A percentile compares a stretch with the other conserved stretches of the same genome.
Evolutionary conservation across 345 rosid species (phyloP).

Genomic region (Odontarrhena argentea): DNA sequence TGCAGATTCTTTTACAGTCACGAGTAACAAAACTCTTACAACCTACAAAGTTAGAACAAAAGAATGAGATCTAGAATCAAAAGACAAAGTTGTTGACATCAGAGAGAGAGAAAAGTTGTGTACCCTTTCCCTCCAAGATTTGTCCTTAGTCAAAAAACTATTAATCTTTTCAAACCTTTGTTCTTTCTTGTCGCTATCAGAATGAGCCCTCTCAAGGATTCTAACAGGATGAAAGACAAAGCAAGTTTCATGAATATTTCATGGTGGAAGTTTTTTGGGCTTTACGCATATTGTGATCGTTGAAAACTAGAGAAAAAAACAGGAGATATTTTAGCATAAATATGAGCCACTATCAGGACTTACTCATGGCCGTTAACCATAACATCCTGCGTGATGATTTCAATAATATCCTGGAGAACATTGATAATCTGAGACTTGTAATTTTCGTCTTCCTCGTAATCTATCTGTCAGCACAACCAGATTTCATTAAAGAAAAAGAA

Average conservation of each 20-base stretch:
- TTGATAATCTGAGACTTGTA: conserved; percentile 78
- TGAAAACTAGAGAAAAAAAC: conserved; percentile 1
- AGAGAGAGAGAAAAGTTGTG: conserved; percentile 1
- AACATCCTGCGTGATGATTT: conserved; percentile 75
- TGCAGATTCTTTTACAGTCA: conserved; percentile 95
- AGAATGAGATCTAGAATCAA: conserved; percentile 28
- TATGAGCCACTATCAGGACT: conserved; percentile 44
- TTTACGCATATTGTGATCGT: conserved; percentile 15
- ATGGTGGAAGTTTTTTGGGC: background rate
- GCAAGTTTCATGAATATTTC: conserved; percentile 20
- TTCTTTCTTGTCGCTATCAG: conserved; percentile 47
- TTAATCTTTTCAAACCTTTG: conserved; percentile 81
- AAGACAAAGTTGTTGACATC: conserved; percentile 19
- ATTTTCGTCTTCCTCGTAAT: conserved; percentile 39
- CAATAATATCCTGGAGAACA: conserved; percentile 89
- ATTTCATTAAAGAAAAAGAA: conserved; percentile 19
- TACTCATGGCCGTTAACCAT: conserved; percentile 74
- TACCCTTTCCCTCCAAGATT: conserved; percentile 80
- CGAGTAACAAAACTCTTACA: conserved; percentile 72
- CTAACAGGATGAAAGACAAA: conserved; percentile 47
- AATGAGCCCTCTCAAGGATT: conserved; percentile 55
- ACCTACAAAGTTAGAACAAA: conserved; percentile 49
- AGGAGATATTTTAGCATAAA: conserved; percentile 17
- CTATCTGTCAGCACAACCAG: conserved; percentile 54
- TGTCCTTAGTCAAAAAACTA: conserved; percentile 27